Evolutionary conservation across 2,329 filamentous ascomycete species (phyloP).

Genomic region (Fusarium sp.): DNA sequence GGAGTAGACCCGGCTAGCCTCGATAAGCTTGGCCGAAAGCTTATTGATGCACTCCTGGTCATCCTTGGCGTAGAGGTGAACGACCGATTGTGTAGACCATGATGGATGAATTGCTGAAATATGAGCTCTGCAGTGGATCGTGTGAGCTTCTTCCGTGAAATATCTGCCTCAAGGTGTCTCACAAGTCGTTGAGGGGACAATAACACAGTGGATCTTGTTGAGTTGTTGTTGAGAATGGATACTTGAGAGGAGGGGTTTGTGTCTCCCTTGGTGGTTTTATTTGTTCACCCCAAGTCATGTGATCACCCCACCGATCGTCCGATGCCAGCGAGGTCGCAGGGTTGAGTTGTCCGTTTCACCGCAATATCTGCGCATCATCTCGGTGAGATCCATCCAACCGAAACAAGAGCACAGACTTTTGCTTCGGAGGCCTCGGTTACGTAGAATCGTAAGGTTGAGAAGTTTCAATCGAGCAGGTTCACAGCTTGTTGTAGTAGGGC

Average conservation of each 20-base stretch:
- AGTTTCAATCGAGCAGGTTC: background rate
- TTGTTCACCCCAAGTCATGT: conserved; percentile 29
- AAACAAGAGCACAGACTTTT: background rate
- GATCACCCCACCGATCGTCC: conserved; percentile 29
- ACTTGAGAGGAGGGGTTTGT: conserved; percentile 15
- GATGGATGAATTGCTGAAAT: background rate
- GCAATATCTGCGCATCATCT: background rate
- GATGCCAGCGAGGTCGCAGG: background rate
- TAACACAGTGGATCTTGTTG: background rate
- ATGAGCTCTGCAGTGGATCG: background rate
- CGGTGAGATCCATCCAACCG: background rate
- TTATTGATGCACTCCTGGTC: conserved; percentile 73
- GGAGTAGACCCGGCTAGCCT: conserved; percentile 79
- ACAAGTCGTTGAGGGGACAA: background rate
- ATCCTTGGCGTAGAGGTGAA: conserved; percentile 77
- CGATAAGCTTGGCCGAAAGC: conserved; percentile 78
- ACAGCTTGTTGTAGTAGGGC: background rate
- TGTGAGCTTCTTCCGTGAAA: background rate
- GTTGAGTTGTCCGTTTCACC: background rate
- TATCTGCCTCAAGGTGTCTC: background rate
- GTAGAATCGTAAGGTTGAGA: background rate
- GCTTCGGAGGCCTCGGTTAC: background rate
- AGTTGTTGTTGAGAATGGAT: conserved; percentile 10
- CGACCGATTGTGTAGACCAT: conserved; percentile 79
- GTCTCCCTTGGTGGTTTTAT: conserved; percentile 27